A percentile compares a stretch with the other conserved stretches of the same genome.
Conservation (phyloP, 768 basidiomycete species). For the Lentinus brumalis region DNA sequence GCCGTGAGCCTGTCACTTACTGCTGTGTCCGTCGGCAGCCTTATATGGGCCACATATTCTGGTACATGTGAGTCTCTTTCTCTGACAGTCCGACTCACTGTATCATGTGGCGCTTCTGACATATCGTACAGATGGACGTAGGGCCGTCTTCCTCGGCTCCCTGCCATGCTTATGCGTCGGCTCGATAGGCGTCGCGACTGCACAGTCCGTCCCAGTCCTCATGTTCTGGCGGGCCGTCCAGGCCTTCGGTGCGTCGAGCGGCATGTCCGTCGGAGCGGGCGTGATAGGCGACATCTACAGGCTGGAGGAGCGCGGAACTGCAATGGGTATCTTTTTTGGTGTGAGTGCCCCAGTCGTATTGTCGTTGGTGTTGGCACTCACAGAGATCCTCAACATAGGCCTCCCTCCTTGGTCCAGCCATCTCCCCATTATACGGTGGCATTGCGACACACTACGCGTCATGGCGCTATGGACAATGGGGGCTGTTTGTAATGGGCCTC, state of each 20-base stretch:
- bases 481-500: conserved; percentile 44
- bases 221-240: conserved; percentile 68
- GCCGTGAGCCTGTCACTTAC: conserved; percentile 55
- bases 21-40: conserved; percentile 44
- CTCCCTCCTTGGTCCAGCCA: conserved; percentile 56
- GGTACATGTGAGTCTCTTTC: conserved; percentile 44
- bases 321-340: conserved; percentile 60
- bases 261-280: conserved; percentile 56
- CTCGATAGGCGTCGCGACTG: conserved; percentile 58
- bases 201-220: conserved; percentile 45
- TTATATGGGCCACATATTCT: conserved; percentile 54
- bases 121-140: conserved; percentile 56
- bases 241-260: conserved; percentile 62
- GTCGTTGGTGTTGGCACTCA: too few relatives aligned
- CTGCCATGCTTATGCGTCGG: conserved; percentile 61
- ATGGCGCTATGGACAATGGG: conserved; percentile 62
- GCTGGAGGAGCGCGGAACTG: conserved; percentile 60
- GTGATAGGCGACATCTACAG: conserved; percentile 69
- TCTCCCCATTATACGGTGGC: conserved; percentile 65
- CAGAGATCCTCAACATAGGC: conserved; percentile 38
- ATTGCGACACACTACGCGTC: conserved; percentile 59
- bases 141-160: conserved; percentile 57
- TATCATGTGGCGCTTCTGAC: not conserved
- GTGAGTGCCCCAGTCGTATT: conserved; percentile 34
- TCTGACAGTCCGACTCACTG: not conserved